Percentiles rank a stretch among this genome's conserved stretches.
Evolutionary conservation across 2,329 filamentous ascomycete species (phyloP).

Genomic region (Mycosphaerelloides madeirae): DNA sequence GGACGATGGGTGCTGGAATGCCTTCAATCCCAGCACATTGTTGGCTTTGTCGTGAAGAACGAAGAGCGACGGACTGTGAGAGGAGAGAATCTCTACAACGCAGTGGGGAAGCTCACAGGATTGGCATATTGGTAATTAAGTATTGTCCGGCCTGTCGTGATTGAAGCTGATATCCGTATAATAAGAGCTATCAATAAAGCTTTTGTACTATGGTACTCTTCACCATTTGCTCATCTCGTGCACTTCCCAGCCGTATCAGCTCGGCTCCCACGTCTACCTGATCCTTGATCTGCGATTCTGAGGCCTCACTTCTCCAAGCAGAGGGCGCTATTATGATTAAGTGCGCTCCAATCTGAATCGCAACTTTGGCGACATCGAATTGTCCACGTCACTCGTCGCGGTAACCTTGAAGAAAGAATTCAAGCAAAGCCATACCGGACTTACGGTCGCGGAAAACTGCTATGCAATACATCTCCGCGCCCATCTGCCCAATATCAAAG

Average conservation of each 20-base stretch:
- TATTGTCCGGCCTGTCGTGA: background rate
- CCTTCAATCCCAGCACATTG: slow-evolving; percentile 6
- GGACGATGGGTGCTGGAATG: slow-evolving; percentile 8
- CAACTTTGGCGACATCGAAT: slow-evolving; percentile 8
- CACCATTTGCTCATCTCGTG: background rate
- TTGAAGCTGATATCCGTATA: background rate
- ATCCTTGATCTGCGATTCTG: background rate
- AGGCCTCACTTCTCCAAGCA: background rate
- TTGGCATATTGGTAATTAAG: no score
- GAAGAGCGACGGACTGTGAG: no score
- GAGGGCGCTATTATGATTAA: slow-evolving; percentile 4
- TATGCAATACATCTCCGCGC: slow-evolving; percentile 17
- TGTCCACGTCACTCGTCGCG: background rate
- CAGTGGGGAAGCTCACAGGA: no score
- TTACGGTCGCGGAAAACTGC: slow-evolving; percentile 8
- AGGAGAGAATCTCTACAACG: no score
- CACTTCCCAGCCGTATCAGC: background rate
- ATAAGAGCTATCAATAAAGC: slow-evolving; percentile 17
- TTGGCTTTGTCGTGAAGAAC: background rate
- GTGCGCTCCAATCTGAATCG: slow-evolving; percentile 18
- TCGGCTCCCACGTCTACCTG: slow-evolving; percentile 5
- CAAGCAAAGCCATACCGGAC: slow-evolving; percentile 5
- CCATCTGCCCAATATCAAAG: slow-evolving; percentile 20
- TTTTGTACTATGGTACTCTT: slow-evolving; percentile 5
- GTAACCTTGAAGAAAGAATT: slow-evolving; percentile 9